Conservation (phyloP, 2,329 filamentous ascomycete genomes). For the Myriosclerotinia scirpicola region DNA sequence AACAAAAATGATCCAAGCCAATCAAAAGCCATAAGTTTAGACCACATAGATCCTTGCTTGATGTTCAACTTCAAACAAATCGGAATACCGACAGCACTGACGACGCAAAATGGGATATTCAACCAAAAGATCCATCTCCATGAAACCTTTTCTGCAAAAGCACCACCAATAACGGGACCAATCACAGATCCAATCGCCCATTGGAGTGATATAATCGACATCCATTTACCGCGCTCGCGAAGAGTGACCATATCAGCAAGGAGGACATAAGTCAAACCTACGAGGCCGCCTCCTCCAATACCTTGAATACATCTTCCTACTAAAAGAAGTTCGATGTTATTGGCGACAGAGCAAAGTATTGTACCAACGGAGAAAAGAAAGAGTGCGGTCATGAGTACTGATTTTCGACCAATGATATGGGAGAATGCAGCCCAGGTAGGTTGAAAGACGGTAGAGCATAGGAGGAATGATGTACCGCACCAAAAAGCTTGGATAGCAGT, state of each 20-base stretch:
- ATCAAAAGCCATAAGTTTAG: conserved; percentile 48
- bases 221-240: conserved; percentile 44
- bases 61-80: conserved; percentile 31
- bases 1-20: conserved; percentile 63
- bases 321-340: conserved; percentile 35
- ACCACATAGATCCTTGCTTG: conserved; percentile 30
- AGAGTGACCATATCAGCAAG: conserved; percentile 49
- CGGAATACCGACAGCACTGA: conserved; percentile 32
- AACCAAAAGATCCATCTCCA: conserved; percentile 38
- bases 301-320: conserved; percentile 47
- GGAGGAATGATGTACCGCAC: conserved; percentile 64
- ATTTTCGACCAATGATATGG: conserved; percentile 33
- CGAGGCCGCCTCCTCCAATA: conserved; percentile 50
- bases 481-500: conserved; percentile 63
- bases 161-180: conserved; percentile 45
- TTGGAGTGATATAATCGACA: conserved; percentile 32
- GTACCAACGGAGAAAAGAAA: conserved; percentile 32
- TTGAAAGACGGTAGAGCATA: conserved; percentile 61
- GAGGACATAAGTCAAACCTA: conserved; percentile 48
- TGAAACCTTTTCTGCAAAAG: conserved; percentile 43
- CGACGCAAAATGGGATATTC: conserved; percentile 34
- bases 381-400: conserved; percentile 31
- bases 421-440: conserved; percentile 43
- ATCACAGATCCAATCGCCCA: conserved; percentile 38
- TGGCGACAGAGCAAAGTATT: conserved; percentile 41